Evolutionary conservation across 2,329 filamentous ascomycete species (phyloP), one percentile per base, ranked within the genome.

Genomic region (Colletotrichum tanaceti): DNA sequence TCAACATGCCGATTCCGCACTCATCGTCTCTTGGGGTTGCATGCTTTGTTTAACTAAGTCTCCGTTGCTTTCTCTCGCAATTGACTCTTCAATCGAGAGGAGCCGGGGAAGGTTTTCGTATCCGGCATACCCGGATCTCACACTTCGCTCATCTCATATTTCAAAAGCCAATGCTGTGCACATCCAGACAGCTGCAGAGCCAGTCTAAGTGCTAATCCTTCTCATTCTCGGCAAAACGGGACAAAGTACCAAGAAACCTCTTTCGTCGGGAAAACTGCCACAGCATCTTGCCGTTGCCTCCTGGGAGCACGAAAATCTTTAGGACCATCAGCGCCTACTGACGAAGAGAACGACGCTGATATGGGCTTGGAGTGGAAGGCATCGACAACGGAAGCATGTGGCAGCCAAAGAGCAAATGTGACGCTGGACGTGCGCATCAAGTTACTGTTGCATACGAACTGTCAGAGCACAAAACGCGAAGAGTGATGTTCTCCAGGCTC

Each of bases 71-170:
- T 18, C 39, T 28, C 39, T 65, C 35, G n/a, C 54, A 54, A 49
- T 38, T 35, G 4, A 18, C 35, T 14, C 18, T 43, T 22, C 39
- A 2, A 24, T 38, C 14, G 6, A 58, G 39, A 44, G 28, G 18
- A 38, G 20, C 16, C 3, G 20, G 1, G 47, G 11, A 18, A 32
- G 18, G 9, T 18, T 2, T 49, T 16, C 28, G 32, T 22, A 46
- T 22, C 39, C 61, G 61, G 32, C 47, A 38, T 20, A 38, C 47
- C 65, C 61, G 50, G 63, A 53, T 16, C 47, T 11, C 35, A 52
- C 24, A 16, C 38, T 41, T 52, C 41, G 28, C 44, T 53, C 64
- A 44, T 68, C 53, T 43, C 60, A 59, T 58, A 39, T 50, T 5
- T 24, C 4, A 10, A 32, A 44, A 49, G 35, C 16, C 44, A 50